Percentiles rank a stretch among this genome's conserved stretches.
Evolutionary conservation across 371 early-diverging fungal genomes (phyloP).

Genomic region (Sporodiniella umbellata): DNA sequence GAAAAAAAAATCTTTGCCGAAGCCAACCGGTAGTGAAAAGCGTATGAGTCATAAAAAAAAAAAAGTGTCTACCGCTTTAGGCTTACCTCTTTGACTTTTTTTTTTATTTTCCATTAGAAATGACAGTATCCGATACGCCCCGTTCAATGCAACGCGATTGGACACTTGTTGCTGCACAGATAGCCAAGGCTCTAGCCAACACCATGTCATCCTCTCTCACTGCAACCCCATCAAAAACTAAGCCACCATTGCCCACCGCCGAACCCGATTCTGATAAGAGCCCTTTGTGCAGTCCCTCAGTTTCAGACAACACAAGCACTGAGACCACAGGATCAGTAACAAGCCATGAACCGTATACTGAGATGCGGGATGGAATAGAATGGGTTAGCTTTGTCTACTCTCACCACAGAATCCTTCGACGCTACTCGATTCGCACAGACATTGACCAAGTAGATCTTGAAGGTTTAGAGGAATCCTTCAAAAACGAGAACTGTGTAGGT

Average conservation of each 20-base stretch:
- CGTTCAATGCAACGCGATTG: slow-evolving; percentile 20
- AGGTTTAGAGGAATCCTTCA: slow-evolving; percentile 25
- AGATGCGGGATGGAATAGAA: slow-evolving; percentile 50
- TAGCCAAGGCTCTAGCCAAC: slow-evolving; percentile 24
- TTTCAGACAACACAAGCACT: background rate
- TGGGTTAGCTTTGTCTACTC: slow-evolving; percentile 67
- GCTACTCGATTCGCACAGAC: slow-evolving; percentile 76
- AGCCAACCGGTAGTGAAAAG: slow-evolving; percentile 12
- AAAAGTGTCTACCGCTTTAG: too few relatives aligned
- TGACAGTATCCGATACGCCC: slow-evolving; percentile 8
- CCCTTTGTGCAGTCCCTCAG: background rate
- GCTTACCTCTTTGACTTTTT: background rate
- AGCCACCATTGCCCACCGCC: slow-evolving; percentile 6
- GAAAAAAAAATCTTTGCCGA: slow-evolving; percentile 17
- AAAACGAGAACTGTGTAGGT: slow-evolving; percentile 33
- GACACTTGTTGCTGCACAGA: slow-evolving; percentile 25
- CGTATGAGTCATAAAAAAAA: slow-evolving; percentile 1
- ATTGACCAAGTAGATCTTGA: slow-evolving; percentile 56
- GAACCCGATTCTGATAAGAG: slow-evolving; percentile 5
- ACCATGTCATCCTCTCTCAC: slow-evolving; percentile 6
- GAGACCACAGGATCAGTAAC: slow-evolving; percentile 2
- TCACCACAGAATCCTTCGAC: slow-evolving; percentile 50
- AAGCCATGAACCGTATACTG: slow-evolving; percentile 24
- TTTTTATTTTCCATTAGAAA: background rate
- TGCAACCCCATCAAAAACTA: slow-evolving; percentile 3